A percentile compares a stretch with the other conserved stretches of the same genome.
phyloP scores from a whole-genome alignment of 345 rosid species.

The Eutrema yunnanense region DNA sequence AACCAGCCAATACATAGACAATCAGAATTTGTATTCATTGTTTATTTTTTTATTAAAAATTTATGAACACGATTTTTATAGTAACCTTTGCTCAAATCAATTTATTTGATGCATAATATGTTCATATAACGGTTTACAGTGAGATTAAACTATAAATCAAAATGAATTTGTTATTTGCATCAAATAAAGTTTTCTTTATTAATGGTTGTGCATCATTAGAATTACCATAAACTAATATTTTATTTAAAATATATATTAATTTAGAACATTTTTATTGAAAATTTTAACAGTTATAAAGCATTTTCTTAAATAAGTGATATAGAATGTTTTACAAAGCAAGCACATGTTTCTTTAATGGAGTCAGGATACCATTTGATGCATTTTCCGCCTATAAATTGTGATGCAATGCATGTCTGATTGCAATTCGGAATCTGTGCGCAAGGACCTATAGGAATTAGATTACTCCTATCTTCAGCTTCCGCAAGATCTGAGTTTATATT shows the following conservation, averaged over 20 bases:
- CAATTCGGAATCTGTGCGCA: slow-evolving; percentile 10
- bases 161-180: neutral
- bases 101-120: neutral
- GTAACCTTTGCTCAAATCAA: neutral
- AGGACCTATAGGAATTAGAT: slow-evolving; percentile 20
- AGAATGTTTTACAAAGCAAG: slow-evolving; percentile 8
- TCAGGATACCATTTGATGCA: slow-evolving; percentile 17
- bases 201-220: neutral
- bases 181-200: neutral
- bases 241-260: neutral
- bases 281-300: neutral
- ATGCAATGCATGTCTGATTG: slow-evolving; percentile 19
- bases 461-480: slow-evolving; percentile 14
- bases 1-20: neutral
- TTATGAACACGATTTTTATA: too few relatives aligned
- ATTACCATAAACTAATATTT: neutral
- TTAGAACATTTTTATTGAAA: too few relatives aligned
- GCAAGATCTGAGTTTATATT: neutral
- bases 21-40: neutral
- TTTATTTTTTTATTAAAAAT: too few relatives aligned
- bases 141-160: too few relatives aligned
- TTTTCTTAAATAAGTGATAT: neutral
- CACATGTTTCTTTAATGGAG: slow-evolving; percentile 1
- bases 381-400: slow-evolving; percentile 12
- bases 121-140: too few relatives aligned